Percentiles rank a stretch among this genome's conserved stretches.
Evolutionary conservation across 73 alveolate genomes (phyloP).

Genomic region (Uronychia setigera): DNA sequence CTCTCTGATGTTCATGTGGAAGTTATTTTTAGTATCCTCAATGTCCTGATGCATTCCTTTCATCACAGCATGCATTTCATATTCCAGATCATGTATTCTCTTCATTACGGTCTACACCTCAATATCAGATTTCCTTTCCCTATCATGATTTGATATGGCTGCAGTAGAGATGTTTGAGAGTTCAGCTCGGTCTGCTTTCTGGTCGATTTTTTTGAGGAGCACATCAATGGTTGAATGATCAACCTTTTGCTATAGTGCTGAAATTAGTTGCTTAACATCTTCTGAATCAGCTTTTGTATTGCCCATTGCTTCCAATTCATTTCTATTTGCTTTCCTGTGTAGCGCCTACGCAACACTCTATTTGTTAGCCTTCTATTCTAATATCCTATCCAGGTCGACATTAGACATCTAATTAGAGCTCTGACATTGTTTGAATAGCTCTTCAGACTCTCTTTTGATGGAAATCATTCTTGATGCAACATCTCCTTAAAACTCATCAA

Average conservation of each 20-base stretch:
- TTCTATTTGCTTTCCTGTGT: conserved; percentile 60
- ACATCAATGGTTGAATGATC: conserved; percentile 33
- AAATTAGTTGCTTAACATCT: conserved; percentile 39
- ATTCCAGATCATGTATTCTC: conserved; percentile 30
- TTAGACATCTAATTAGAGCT: too few species aligned
- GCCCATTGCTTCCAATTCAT: conserved; percentile 51
- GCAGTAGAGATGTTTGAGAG: too few species aligned
- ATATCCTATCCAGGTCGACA: too few species aligned
- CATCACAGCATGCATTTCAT: neutral
- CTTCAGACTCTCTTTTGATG: too few species aligned
- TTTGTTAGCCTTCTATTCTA: conserved; percentile 70
- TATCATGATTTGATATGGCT: too few species aligned
- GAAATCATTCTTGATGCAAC: too few species aligned
- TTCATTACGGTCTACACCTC: too few species aligned
- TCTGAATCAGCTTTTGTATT: conserved; percentile 60
- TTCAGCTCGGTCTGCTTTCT: conserved; percentile 62
- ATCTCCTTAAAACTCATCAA: too few species aligned
- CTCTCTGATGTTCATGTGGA: too few species aligned
- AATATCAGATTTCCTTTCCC: too few species aligned
- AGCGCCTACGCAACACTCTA: conserved; percentile 64
- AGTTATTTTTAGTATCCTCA: conserved; percentile 14
- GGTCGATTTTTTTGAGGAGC: conserved; percentile 36
- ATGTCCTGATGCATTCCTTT: neutral
- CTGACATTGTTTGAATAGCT: too few species aligned
- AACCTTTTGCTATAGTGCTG: conserved; percentile 44